Evolutionary conservation across 2,329 filamentous ascomycete species (phyloP).

Genomic region (Basipetospora sp.): DNA sequence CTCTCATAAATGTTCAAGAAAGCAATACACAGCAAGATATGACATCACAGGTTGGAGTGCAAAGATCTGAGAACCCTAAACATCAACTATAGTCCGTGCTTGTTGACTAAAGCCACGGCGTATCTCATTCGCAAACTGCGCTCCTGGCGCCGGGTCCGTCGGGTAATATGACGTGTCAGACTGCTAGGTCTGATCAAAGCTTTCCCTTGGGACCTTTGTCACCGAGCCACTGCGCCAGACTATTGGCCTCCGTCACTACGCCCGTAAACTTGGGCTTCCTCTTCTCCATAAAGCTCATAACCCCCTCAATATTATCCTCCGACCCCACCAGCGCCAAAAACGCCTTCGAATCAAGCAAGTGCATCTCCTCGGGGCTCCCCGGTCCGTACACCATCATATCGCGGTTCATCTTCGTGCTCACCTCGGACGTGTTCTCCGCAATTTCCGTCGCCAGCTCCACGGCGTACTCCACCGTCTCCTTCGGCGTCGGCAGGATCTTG

Average conservation of each 20-base stretch:
- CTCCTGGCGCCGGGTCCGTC: no score
- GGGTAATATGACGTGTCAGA: no score
- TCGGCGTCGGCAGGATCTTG: slow-evolving; percentile 7
- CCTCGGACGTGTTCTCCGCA: slow-evolving; percentile 54
- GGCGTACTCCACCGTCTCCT: slow-evolving; percentile 51
- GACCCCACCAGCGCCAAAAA: slow-evolving; percentile 45
- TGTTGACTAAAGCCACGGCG: no score
- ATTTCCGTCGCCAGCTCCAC: slow-evolving; percentile 47
- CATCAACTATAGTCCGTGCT: no score
- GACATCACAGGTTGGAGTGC: no score
- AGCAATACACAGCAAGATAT: no score
- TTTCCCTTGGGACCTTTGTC: neutral
- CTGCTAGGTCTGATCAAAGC: no score
- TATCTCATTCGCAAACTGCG: no score
- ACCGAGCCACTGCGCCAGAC: slow-evolving; percentile 1
- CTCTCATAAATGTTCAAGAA: no score
- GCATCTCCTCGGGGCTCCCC: slow-evolving; percentile 57
- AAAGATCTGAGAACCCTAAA: no score
- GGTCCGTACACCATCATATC: slow-evolving; percentile 22
- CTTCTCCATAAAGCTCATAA: slow-evolving; percentile 64
- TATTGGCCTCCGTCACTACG: neutral
- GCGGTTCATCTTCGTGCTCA: slow-evolving; percentile 9
- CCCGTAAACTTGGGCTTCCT: slow-evolving; percentile 18
- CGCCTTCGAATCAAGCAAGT: slow-evolving; percentile 45
- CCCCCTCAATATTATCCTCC: slow-evolving; percentile 61